Conservation (phyloP, 139 green algal species). For the Chlorella ohadii region DNA sequence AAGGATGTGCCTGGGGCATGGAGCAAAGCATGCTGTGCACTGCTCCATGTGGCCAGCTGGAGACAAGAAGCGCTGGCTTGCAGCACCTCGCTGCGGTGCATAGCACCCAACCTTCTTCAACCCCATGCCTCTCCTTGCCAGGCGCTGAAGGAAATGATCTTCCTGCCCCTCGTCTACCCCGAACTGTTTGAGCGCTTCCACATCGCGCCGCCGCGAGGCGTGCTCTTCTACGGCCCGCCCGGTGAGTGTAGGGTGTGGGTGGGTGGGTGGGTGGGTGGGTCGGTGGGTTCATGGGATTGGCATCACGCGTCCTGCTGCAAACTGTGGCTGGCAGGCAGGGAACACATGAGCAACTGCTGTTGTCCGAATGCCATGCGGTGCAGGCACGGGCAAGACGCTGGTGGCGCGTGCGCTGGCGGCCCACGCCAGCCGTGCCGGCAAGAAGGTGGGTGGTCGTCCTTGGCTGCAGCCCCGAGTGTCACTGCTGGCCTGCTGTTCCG, state of each 20-base stretch:
- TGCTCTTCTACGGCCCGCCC: conserved; percentile 94
- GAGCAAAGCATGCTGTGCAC: too few relatives aligned
- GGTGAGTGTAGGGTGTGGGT: conserved; percentile 21
- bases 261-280: not conserved
- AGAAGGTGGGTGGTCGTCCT: conserved; percentile 12
- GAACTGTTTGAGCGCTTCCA: conserved; percentile 93
- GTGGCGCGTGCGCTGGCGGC: conserved; percentile 91
- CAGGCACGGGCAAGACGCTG: conserved; percentile 95
- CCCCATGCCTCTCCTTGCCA: not conserved
- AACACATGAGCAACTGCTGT: too few relatives aligned
- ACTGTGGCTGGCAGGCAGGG: too few relatives aligned
- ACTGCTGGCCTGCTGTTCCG: not conserved
- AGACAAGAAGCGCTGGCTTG: too few relatives aligned
- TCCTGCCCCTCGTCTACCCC: conserved; percentile 95
- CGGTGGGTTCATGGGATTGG: too few relatives aligned
- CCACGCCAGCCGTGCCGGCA: conserved; percentile 58
- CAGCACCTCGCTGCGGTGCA: too few relatives aligned
- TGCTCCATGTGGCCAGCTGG: too few relatives aligned
- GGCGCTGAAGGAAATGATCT: conserved; percentile 97
- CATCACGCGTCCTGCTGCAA: too few relatives aligned
- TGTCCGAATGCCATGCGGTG: too few relatives aligned
- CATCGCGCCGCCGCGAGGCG: conserved; percentile 84
- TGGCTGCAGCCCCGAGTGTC: too few relatives aligned
- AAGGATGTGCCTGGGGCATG: not conserved
- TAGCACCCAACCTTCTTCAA: too few relatives aligned